Base-by-base conservation (phyloP, 192 early-diverging fungal species). In the Martensiomyces pterosporus region DNA sequence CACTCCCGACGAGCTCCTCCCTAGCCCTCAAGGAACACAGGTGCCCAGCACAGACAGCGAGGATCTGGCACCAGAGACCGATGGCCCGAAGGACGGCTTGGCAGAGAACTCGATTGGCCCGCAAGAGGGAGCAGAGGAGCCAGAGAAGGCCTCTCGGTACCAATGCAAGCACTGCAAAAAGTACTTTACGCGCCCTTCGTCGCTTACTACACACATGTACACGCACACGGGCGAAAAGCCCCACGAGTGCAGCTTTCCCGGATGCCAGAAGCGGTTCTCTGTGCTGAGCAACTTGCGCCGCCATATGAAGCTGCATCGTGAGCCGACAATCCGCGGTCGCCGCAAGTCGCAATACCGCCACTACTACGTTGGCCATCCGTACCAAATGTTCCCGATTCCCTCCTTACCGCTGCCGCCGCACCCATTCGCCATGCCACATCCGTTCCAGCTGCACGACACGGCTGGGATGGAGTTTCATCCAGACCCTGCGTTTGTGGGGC, bases 191-290 rank as follows among this genome's bases (percentile, higher is more conserved):
- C 76, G 88, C 19, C 88, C 88, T 0, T 84, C 81, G 6, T 82
- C 85, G 0, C 49, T 87, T 3, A 59, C 77, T 2, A 84, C 84
- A 19, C 88, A 88, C 49, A 82, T 80, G 15, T 79, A 79, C 49
- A 84, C 85, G 0, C 88, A 90, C 36, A 88, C 88, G 4, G 86
- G 86, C 1, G 86, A 90, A 50, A 84, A 83, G 37, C 88, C 88
- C 1, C 79, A 83, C 59, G 64, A 77, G 16, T 90, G 88, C 42
- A 50, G 53, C 1, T 52, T 47, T n/a, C 39, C 48, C 10, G 64
- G 82, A 3, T 90, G 88, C 55, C 75, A 71, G 4, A 77, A 82
- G 24, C 63, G 73, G 25, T 90, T 90, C 51, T 82, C 83, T 22
- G 86, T 88, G 9, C 71, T 78, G 34, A 86, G 84, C 52, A 90